Evolutionary conservation across 192 early-diverging fungal species (phyloP), one percentile per base, ranked within the genome.

Genomic region (Podila verticillata): DNA sequence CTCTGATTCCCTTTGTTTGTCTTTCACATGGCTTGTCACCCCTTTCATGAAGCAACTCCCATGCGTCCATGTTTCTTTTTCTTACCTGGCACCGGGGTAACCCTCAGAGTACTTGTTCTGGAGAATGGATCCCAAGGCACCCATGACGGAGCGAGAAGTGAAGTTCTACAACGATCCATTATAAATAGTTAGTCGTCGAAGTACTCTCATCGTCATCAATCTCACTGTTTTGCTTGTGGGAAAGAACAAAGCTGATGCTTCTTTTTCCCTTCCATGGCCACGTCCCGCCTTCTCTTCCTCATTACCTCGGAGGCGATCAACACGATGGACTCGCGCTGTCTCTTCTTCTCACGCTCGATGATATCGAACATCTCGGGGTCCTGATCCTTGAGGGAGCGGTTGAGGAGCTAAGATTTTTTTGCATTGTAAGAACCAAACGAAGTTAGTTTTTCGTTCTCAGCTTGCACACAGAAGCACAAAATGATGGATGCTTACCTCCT

Each of bases 91-190:
- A 32, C 93, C 93, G 10, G 95, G 95, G 88, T 99, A 98, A 36
- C 96, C 97, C 86, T 98, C 97, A 28, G 96, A 97, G 88, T 99
- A 99, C 88, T 99, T 99, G 92, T 99, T 99, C 85, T 98, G 97
- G 93, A 99, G 96, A 36, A 97, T 91, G 12, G 96, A 98, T 28
- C 98, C 98, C 58, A 99, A 89, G 13, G 95, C 95, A 48, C 96
- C 91, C 94, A 98, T 96, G 54, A 98, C 98, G 0, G 97, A 92
- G 49, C 91, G 90, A 54, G 96, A 97, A 19, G 98, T 99, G 82
- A 97, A 99, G 91, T 99, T 99, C 92, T 95, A 74, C 39, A 44
- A 15, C 17, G 35, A 44, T 15, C n/a, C 39, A 15, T 15, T 44
- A 17, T 12, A 24, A 26, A 51, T 19, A 35, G 26, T n/a, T 20